These are phyloP conservation scores for Piper longum DNA, from an alignment of 164 flowering plant species.

Conservation along the genomic window DNA sequence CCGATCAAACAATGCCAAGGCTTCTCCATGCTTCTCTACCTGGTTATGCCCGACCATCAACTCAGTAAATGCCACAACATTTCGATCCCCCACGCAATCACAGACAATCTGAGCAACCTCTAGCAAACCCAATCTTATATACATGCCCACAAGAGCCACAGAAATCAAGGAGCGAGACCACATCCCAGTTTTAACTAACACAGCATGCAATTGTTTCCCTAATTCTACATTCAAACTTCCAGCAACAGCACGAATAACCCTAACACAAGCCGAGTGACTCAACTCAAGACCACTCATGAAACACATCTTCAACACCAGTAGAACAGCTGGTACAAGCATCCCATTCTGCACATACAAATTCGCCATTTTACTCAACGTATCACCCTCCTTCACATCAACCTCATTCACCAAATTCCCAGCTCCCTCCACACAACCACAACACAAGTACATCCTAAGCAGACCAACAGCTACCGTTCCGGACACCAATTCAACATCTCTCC, in stretches of 20 bases:
- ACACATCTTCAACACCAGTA: conserved; percentile 21
- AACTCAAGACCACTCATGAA: conserved; percentile 7
- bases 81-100: conserved; percentile 24
- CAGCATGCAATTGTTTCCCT: conserved; percentile 38
- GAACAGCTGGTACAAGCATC: conserved; percentile 15
- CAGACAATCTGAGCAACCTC: conserved; percentile 24
- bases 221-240: conserved; percentile 14
- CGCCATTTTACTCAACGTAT: conserved; percentile 24
- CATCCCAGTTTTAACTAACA: conserved; percentile 19
- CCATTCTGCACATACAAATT: conserved; percentile 25
- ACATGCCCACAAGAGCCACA: conserved; percentile 27
- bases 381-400: conserved; percentile 18
- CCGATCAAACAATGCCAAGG: conserved; percentile 19
- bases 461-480: conserved; percentile 19
- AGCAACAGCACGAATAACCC: conserved; percentile 16
- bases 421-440: conserved; percentile 22
- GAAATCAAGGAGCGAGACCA: conserved; percentile 11
- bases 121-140: conserved; percentile 27
- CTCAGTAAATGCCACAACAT: conserved; percentile 32
- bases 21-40: conserved; percentile 16
- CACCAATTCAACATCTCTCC: conserved; percentile 11
- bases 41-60: conserved; percentile 36
- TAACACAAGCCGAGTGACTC: conserved; percentile 10
- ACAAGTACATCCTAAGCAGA: conserved; percentile 24
- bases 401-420: conserved; percentile 33